phyloP scores from a whole-genome alignment of 192 early-diverging fungal species.

The Coemansia furcata region DNA sequence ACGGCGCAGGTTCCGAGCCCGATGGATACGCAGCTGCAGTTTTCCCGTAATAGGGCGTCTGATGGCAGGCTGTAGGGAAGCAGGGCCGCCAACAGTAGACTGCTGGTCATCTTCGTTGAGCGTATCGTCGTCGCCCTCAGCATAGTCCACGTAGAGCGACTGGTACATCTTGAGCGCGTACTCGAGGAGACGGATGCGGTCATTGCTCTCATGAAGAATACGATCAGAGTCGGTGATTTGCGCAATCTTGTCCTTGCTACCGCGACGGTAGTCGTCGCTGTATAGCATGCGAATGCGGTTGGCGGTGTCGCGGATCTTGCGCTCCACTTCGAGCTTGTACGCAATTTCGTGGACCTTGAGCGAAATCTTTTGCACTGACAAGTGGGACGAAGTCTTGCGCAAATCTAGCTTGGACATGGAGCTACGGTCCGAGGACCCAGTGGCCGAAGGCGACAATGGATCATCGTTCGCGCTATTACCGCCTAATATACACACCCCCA shows the following conservation, averaged over 20 bases:
- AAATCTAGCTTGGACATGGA: conserved; percentile 58
- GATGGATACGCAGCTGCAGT: conserved; percentile 63
- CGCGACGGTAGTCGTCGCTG: conserved; percentile 48
- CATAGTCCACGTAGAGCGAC: conserved; percentile 75
- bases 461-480: conserved; percentile 20
- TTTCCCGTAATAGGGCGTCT: conserved; percentile 73
- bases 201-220: conserved; percentile 60
- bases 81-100: neutral
- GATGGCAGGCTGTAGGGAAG: conserved; percentile 56
- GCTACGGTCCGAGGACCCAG: conserved; percentile 14
- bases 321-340: conserved; percentile 91
- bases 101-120: conserved; percentile 15
- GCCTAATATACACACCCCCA: conserved; percentile 18
- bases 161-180: conserved; percentile 82
- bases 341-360: conserved; percentile 84
- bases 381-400: conserved; percentile 64
- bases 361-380: conserved; percentile 70
- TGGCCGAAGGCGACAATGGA: conserved; percentile 21
- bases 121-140: conserved; percentile 73
- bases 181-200: conserved; percentile 71
- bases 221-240: conserved; percentile 43
- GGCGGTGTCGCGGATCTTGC: conserved; percentile 73
- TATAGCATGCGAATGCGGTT: conserved; percentile 47
- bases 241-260: conserved; percentile 52
- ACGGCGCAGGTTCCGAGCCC: conserved; percentile 59